Evolutionary conservation across 1,284 basidiomycete species (phyloP).

Genomic region (Boletellus sp.): DNA sequence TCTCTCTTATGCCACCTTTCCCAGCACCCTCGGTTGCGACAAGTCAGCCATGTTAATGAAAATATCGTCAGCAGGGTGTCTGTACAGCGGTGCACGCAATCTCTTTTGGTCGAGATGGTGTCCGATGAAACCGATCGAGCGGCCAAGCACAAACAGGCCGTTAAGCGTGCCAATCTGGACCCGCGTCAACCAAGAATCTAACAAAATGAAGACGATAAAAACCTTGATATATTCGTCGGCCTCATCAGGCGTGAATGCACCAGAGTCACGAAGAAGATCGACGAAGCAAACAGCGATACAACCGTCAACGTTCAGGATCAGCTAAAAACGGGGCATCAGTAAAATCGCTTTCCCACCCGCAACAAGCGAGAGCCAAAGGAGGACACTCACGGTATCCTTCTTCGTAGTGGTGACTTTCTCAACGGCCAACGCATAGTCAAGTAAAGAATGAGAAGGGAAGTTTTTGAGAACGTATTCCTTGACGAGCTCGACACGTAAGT

Average conservation of each 20-base stretch:
- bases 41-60: slow-evolving; percentile 85
- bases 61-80: slow-evolving; percentile 85
- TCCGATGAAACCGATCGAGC: slow-evolving; percentile 96
- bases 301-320: slow-evolving; percentile 95
- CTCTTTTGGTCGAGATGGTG: slow-evolving; percentile 96
- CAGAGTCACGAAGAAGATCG: slow-evolving; percentile 88
- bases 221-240: slow-evolving; percentile 95
- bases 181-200: slow-evolving; percentile 6
- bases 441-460: slow-evolving; percentile 90
- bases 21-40: slow-evolving; percentile 72
- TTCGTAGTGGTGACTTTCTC: slow-evolving; percentile 98
- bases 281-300: slow-evolving; percentile 99
- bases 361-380: not conserved
- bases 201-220: slow-evolving; percentile 13
- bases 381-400: slow-evolving; percentile 82
- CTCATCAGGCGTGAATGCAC: slow-evolving; percentile 94
- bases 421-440: slow-evolving; percentile 98
- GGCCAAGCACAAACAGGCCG: slow-evolving; percentile 95
- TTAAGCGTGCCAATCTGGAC: slow-evolving; percentile 83
- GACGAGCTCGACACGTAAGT: slow-evolving; percentile 94
- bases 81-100: slow-evolving; percentile 87
- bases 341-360: not conserved
- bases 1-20: slow-evolving; percentile 42
- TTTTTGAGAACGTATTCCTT: slow-evolving; percentile 96
- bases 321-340: slow-evolving; percentile 32